These are phyloP conservation scores for Teunomyces atbi DNA, from an alignment of 805 yeast species.

Conservation along the genomic window DNA sequence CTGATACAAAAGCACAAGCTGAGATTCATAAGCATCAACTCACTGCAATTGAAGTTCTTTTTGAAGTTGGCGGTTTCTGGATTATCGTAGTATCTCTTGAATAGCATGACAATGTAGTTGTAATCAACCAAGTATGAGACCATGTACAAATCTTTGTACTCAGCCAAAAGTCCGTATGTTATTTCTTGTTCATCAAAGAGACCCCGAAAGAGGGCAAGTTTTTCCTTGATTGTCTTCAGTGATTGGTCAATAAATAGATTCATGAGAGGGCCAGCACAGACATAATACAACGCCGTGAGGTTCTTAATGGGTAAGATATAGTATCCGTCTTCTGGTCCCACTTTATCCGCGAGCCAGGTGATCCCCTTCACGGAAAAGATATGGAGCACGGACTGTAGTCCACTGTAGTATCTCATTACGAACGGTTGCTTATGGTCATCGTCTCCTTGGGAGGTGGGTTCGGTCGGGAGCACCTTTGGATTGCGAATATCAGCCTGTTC, in stretches of 20 bases:
- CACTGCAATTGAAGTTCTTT: constrained; percentile 10
- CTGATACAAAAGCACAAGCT: constrained; percentile 10
- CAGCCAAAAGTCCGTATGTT: constrained; percentile 10
- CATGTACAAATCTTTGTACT: constrained; percentile 7
- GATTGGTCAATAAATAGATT: constrained; percentile 4
- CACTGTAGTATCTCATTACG: constrained; percentile 1
- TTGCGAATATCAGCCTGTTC: not conserved
- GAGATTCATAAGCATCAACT: constrained; percentile 17
- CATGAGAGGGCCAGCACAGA: constrained; percentile 1
- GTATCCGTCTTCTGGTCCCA: not conserved
- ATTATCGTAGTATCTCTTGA: constrained; percentile 9
- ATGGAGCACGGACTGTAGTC: not conserved
- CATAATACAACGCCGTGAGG: constrained; percentile 1
- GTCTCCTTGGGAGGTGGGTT: not conserved
- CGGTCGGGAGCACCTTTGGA: not conserved
- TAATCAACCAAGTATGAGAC: constrained; percentile 11
- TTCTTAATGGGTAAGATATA: not conserved
- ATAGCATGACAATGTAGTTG: constrained; percentile 8
- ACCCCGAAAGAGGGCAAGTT: constrained; percentile 1
- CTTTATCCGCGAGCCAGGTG: not conserved
- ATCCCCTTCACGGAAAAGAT: not conserved
- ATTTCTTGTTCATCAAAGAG: constrained; percentile 3
- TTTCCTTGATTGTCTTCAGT: not conserved
- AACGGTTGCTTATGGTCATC: not conserved
- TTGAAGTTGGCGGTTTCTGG: not conserved